Evolutionary conservation across 805 yeast species (phyloP), one percentile per base, ranked within the genome.

Genomic region (Saccharomycopsis fodiens): DNA sequence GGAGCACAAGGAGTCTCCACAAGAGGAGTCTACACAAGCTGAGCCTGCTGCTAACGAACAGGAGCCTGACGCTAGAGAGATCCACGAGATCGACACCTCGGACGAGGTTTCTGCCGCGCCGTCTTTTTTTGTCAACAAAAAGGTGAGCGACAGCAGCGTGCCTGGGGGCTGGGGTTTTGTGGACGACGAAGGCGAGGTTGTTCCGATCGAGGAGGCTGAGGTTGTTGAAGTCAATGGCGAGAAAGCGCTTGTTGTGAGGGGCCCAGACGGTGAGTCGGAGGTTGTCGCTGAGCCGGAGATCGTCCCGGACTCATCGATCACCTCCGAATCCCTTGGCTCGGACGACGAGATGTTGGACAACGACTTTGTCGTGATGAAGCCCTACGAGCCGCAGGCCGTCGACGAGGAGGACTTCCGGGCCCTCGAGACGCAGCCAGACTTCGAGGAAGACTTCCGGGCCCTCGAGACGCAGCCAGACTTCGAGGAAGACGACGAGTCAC

Each of bases 361-460:
- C 5, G 73, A 69, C 2, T 58, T 78, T 17, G 68, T 81, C 4
- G 68, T 72, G 41, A 85, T 80, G 52, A 81, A 77, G 54, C 82
- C 78, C 2, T 84, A 75, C 57, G 93, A 84, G 59, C 91, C 91
- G 0, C 53, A 54, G n/a, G 76, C 77, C 47, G 62, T 73, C 13
- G 65, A 64, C 20, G 74, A 67, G 25, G 57, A 65, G 1, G 79
- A 74, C 55, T 63, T 70, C 59, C 72, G 57, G 31, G 68, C 64
- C 51, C 60, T 67, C 53, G 64, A 46, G 55, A 57, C 32, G 55
- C 31, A 46, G 13, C 41, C 53, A 37, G 17, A 46, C 13, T 23
- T 69, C 57, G 32, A 23, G 15, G 25, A 35, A n/a, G n/a, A 39
- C 21, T 63, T 70, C 59, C 72, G 57, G 31, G 68, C 64, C 51